These are phyloP conservation scores for Globisporangium spinosum DNA, from an alignment of 352 stramenopile species.

Conservation along the genomic window DNA sequence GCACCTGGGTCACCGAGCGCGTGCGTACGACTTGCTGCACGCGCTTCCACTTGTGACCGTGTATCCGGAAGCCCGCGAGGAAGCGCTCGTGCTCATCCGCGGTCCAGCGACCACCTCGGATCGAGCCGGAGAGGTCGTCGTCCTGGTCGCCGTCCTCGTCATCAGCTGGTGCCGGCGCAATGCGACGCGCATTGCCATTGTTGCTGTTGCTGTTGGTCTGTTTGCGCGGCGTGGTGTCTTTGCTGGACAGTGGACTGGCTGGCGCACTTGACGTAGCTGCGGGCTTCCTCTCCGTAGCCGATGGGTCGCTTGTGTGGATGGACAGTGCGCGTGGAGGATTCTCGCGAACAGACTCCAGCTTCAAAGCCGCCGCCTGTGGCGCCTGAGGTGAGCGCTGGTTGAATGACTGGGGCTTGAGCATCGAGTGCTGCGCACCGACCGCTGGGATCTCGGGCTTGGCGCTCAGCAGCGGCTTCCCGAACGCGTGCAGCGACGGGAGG, in stretches of 20 bases:
- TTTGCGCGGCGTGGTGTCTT: slow-evolving; percentile 18
- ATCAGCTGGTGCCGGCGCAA: slow-evolving; percentile 53
- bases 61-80: slow-evolving; percentile 78
- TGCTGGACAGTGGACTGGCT: slow-evolving; percentile 1
- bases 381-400: not conserved
- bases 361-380: not conserved
- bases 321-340: slow-evolving; percentile 4
- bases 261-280: not conserved
- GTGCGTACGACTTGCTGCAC: slow-evolving; percentile 87
- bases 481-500: slow-evolving; percentile 73
- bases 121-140: slow-evolving; percentile 39
- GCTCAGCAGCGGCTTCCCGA: slow-evolving; percentile 51
- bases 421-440: slow-evolving; percentile 22
- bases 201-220: not conserved
- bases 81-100: slow-evolving; percentile 87
- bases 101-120: slow-evolving; percentile 81
- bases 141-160: slow-evolving; percentile 67
- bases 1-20: slow-evolving; percentile 85
- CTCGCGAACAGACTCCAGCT: not conserved
- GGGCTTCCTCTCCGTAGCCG: not conserved
- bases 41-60: slow-evolving; percentile 89
- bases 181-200: slow-evolving; percentile 24
- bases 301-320: slow-evolving; percentile 18
- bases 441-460: slow-evolving; percentile 43
- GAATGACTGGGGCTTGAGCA: slow-evolving; percentile 19